Conservation (phyloP, 2,329 filamentous ascomycete genomes). For the Tolypocladium tundrense region DNA sequence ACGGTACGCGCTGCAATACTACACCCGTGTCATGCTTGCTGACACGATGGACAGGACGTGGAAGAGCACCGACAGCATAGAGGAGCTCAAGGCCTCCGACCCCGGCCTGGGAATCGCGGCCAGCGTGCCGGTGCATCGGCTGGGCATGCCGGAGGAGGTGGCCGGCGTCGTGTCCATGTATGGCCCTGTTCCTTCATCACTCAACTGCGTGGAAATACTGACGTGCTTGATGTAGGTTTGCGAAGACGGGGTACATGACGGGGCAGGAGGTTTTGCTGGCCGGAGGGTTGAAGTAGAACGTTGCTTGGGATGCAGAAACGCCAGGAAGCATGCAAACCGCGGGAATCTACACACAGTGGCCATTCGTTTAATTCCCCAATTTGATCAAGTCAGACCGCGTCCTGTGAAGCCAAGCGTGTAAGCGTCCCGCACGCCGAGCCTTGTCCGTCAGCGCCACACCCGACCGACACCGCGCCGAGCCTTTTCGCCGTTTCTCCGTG, state of each 20-base stretch:
- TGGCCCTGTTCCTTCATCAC: slow-evolving; percentile 1
- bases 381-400: background rate
- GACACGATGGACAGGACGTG: slow-evolving; percentile 14
- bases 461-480: background rate
- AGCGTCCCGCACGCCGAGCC: no score
- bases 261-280: slow-evolving; percentile 17
- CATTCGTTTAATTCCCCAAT: background rate
- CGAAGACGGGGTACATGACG: slow-evolving; percentile 17
- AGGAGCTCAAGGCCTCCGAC: slow-evolving; percentile 16
- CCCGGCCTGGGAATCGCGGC: slow-evolving; percentile 23
- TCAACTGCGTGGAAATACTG: background rate
- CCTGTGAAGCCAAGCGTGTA: background rate
- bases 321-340: background rate
- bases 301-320: background rate
- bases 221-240: slow-evolving; percentile 10
- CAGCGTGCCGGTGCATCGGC: slow-evolving; percentile 20
- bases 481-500: background rate
- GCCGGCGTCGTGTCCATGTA: slow-evolving; percentile 22
- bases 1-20: slow-evolving; percentile 8
- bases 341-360: background rate
- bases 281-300: slow-evolving; percentile 12
- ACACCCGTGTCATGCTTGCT: background rate
- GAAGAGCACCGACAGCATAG: slow-evolving; percentile 17
- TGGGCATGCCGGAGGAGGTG: slow-evolving; percentile 24
- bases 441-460: no score